Evolutionary conservation across 805 yeast species (phyloP), one percentile per base, ranked within the genome.

Genomic region (Wickerhamiella nectarea): DNA sequence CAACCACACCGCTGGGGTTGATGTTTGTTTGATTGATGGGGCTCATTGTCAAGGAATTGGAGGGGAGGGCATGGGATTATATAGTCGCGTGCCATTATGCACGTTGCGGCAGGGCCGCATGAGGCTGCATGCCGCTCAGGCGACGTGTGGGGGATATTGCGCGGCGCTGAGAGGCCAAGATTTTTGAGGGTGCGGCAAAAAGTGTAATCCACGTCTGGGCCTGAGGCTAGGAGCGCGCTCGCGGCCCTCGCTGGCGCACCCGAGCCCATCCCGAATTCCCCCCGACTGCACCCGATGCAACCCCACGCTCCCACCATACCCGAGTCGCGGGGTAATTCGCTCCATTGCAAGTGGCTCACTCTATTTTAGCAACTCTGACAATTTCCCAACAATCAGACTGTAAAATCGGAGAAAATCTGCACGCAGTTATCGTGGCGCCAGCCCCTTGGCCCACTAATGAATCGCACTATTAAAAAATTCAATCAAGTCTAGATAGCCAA

Each of bases 1-100:
- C 65, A 52, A 59, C 61, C 42, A 66, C 64, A 49, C 70, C 70
- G 43, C 54, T 47, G 19, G 70, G 70, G 53, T 66, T 66, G 34
- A 65, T 56, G 25, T 62, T 57, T 14, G 70, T 66, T 44, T 59
- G 57, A 53, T 66, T 66, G 45, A 65, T 51, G 41, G 63, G 61
- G 38, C 57, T 48, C 63, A 59, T 60, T 24, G 18, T 8, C 15
- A 33, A 28, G 12, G 22, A 3, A 25, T 15, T 11, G 4, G 29
- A 11, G 24, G 31, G 15, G 6, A 7, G 15, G 31, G n/a, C 15
- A n/a, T 28, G n/a, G n/a, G n/a, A n/a, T 28, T 28, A 24, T 29
- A 26, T 29, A 25, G 22, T 12, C 21, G 12, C 10, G 24, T 19
- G 14, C 14, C 14, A 12, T 17, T 33, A 25, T 18, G 14, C 34